These are phyloP conservation scores for Mucor indicus DNA, from an alignment of 371 early-diverging fungal genomes.

Conservation along the genomic window DNA sequence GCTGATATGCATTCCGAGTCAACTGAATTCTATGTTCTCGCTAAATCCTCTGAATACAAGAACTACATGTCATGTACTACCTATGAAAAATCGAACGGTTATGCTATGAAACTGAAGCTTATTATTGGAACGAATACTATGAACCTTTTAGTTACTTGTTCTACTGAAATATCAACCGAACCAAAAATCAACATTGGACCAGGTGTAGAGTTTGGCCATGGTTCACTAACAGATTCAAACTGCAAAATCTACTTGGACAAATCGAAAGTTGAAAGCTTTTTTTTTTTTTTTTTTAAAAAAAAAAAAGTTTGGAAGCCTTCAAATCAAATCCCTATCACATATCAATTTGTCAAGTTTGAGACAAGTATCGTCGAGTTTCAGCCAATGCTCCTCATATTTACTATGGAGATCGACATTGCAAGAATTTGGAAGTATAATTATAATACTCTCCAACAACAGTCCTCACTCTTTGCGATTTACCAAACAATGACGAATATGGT, in stretches of 20 bases:
- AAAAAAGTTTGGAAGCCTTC: constrained; percentile 12
- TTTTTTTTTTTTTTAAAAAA: too few species aligned
- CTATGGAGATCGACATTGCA: constrained; percentile 17
- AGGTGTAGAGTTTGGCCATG: constrained; percentile 16
- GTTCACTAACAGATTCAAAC: constrained; percentile 12
- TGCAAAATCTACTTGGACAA: constrained; percentile 15
- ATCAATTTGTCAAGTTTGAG: constrained; percentile 17
- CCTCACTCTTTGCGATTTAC: constrained; percentile 10
- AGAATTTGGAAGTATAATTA: constrained; percentile 12
- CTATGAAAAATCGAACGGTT: constrained; percentile 14
- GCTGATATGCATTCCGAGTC: constrained; percentile 12
- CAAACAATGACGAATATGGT: constrained; percentile 10
- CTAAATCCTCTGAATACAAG: constrained; percentile 10
- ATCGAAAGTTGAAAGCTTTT: constrained; percentile 15
- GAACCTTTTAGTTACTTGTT: constrained; percentile 16
- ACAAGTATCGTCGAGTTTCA: constrained; percentile 14
- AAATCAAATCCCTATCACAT: constrained; percentile 17
- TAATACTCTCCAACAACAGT: constrained; percentile 10
- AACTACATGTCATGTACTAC: constrained; percentile 13
- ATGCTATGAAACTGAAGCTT: constrained; percentile 12
- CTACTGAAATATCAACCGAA: constrained; percentile 14
- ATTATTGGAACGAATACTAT: constrained; percentile 13
- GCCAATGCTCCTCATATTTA: constrained; percentile 14
- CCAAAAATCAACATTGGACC: constrained; percentile 17
- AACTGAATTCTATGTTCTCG: constrained; percentile 13